These are phyloP conservation scores for Teratosphaeria destructans DNA, from an alignment of 2,329 filamentous ascomycete species.

Conservation along the genomic window DNA sequence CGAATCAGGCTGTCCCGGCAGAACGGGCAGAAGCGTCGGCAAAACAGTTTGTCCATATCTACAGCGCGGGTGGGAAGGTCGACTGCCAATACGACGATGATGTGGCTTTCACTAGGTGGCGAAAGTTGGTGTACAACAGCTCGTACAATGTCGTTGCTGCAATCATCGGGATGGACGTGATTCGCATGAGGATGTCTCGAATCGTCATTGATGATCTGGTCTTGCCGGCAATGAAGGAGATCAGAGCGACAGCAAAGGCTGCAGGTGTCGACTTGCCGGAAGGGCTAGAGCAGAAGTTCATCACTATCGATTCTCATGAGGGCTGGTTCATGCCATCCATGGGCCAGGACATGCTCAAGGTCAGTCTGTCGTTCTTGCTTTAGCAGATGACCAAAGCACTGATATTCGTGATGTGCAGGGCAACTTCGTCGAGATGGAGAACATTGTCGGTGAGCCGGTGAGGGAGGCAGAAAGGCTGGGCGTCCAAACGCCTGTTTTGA, in stretches of 20 bases:
- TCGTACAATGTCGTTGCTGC: slow-evolving; percentile 45
- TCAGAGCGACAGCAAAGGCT: slow-evolving; percentile 37
- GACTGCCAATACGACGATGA: slow-evolving; percentile 31
- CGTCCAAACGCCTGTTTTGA: slow-evolving; percentile 34
- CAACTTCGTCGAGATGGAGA: slow-evolving; percentile 48
- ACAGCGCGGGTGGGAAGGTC: slow-evolving; percentile 38
- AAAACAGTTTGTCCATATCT: slow-evolving; percentile 37
- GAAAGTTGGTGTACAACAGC: slow-evolving; percentile 43
- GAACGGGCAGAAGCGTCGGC: slow-evolving; percentile 22
- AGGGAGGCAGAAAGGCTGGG: slow-evolving; percentile 39
- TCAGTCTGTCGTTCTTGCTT: background rate
- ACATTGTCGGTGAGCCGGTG: slow-evolving; percentile 47
- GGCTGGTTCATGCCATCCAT: slow-evolving; percentile 45
- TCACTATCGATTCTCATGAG: slow-evolving; percentile 41
- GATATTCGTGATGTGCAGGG: slow-evolving; percentile 22
- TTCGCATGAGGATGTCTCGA: slow-evolving; percentile 38
- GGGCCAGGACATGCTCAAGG: slow-evolving; percentile 43
- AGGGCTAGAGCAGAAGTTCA: slow-evolving; percentile 35
- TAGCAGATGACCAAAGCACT: background rate
- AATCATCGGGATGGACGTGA: slow-evolving; percentile 42
- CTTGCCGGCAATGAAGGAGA: slow-evolving; percentile 44
- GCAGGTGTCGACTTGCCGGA: slow-evolving; percentile 34
- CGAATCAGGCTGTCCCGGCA: slow-evolving; percentile 24
- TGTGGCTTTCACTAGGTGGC: slow-evolving; percentile 38
- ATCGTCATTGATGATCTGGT: slow-evolving; percentile 40